Percentiles rank a stretch among this genome's conserved stretches.
Evolutionary conservation across 345 rosid genomes (phyloP).

Genomic region (Gynandropsis gynandra): DNA sequence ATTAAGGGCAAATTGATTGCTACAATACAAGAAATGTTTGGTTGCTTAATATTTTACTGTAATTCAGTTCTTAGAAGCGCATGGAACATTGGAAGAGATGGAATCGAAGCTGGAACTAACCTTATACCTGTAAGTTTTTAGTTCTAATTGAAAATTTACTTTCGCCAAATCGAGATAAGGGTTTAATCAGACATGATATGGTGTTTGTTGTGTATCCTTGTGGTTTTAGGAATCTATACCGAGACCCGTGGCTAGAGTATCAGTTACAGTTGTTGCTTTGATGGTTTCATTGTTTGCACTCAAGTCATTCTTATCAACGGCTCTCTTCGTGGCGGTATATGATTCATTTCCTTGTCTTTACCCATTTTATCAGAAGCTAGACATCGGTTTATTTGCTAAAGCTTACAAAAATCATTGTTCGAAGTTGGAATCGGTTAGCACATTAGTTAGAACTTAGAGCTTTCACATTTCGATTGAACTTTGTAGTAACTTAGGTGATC

Average conservation of each 20-base stretch:
- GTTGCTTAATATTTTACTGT: not conserved
- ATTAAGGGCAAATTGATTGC: not conserved
- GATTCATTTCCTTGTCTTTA: no score
- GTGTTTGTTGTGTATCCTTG: not conserved
- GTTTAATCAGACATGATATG: not conserved
- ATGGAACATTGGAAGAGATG: constrained; percentile 82
- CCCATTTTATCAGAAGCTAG: no score
- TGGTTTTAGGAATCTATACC: constrained; percentile 44
- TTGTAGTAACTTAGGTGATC: no score
- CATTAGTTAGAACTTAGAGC: no score
- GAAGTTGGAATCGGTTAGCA: no score
- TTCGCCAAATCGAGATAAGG: not conserved
- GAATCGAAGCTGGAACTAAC: constrained; percentile 69
- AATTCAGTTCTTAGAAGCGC: constrained; percentile 53
- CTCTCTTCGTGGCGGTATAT: constrained; percentile 73
- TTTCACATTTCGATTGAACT: no score
- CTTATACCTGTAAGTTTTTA: constrained; percentile 74
- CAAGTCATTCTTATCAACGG: constrained; percentile 64
- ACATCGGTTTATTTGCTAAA: no score
- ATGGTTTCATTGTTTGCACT: constrained; percentile 47
- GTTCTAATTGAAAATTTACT: not conserved
- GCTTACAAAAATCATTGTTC: no score
- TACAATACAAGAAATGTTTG: not conserved
- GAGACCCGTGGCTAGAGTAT: constrained; percentile 55
- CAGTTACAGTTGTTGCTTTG: constrained; percentile 41